Evolutionary conservation across 1,139 yeast species (phyloP).

Genomic region (Geotrichum bryndzae): DNA sequence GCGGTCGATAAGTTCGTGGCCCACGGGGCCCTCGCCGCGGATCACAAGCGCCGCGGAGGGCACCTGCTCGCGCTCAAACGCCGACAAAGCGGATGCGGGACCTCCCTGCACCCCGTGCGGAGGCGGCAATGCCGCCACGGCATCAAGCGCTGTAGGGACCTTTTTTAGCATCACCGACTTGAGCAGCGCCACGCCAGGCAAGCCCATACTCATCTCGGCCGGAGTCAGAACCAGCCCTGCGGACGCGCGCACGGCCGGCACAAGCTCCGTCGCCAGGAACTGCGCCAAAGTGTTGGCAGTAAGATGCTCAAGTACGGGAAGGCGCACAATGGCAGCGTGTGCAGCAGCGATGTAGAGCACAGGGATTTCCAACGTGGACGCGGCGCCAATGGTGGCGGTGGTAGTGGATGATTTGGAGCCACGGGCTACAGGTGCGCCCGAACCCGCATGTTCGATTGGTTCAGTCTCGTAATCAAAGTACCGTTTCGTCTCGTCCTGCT

Average conservation of each 20-base stretch:
- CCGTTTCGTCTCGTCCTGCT: slow-evolving; percentile 5
- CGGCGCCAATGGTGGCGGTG: neutral
- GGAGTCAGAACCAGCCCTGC: slow-evolving; percentile 6
- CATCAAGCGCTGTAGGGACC: neutral
- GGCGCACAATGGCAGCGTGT: neutral
- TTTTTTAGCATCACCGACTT: neutral
- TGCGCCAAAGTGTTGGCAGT: neutral
- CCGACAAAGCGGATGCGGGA: slow-evolving; percentile 26
- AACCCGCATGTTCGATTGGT: neutral
- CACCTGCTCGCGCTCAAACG: neutral
- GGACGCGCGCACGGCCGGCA: neutral
- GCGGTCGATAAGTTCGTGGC: slow-evolving; percentile 27
- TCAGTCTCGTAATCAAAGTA: slow-evolving; percentile 5
- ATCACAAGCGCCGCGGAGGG: slow-evolving; percentile 23
- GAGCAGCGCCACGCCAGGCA: neutral
- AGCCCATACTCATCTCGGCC: slow-evolving; percentile 7
- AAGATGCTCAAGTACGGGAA: neutral
- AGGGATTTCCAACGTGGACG: slow-evolving; percentile 8
- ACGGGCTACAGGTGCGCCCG: neutral
- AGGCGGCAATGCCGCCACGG: neutral
- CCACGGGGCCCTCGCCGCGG: slow-evolving; percentile 31
- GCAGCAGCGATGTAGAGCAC: slow-evolving; percentile 3
- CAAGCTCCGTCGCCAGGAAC: neutral
- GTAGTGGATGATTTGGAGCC: neutral
- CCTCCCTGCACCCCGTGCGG: slow-evolving; percentile 25